Base-by-base conservation (phyloP, 768 basidiomycete genomes). In the Dentipellis sp. region DNA sequence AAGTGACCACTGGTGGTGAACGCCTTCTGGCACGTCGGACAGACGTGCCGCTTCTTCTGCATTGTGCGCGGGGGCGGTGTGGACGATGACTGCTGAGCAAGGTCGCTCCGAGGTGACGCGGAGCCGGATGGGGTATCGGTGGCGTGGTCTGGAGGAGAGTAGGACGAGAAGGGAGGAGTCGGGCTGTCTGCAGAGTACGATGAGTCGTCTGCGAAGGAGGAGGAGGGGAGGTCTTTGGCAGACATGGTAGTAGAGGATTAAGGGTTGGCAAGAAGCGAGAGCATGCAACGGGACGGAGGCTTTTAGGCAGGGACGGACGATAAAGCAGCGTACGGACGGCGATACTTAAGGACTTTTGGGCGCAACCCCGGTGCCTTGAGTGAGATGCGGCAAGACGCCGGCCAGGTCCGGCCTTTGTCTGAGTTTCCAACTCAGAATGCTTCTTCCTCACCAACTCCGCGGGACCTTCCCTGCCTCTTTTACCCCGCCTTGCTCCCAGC, bases 1-100 rank as follows among this genome's bases (percentile, higher is more conserved):
- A 94, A 78, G 68, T 94, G 92, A 16, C 92, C 93, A 58, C 85
- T 86, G 22, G 92, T 94, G 54, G 90, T 91, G 70, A 94, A 94
- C 1, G 81, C 78, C 46, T 89, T 80, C 2, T 83, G 76, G 70
- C 92, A 94, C 4, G 79, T 82, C 1, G 69, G 62, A 66, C 92
- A 94, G 55, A 86, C 68, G 63, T 93, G 80, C 53, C 65, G 66
- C 59, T 67, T 68, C 58, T 67, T 69, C 46, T 42, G 46, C 52
- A 10, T 38, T 10, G 45, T 19, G n/a, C 37, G 37, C 17, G 49
- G 57, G 8, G 42, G 52, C 6, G 29, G 6, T 23, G 22, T 34
- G 38, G 34, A 50, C 19, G 34, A 56, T 37, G 52, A 42, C 38
- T 12, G 29, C 23, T 29, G 50, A 16, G 14, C 40, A 42, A 9